Evolutionary conservation across 768 basidiomycete genomes (phyloP).

Genomic region (Macrolepiota fuliginosa): DNA sequence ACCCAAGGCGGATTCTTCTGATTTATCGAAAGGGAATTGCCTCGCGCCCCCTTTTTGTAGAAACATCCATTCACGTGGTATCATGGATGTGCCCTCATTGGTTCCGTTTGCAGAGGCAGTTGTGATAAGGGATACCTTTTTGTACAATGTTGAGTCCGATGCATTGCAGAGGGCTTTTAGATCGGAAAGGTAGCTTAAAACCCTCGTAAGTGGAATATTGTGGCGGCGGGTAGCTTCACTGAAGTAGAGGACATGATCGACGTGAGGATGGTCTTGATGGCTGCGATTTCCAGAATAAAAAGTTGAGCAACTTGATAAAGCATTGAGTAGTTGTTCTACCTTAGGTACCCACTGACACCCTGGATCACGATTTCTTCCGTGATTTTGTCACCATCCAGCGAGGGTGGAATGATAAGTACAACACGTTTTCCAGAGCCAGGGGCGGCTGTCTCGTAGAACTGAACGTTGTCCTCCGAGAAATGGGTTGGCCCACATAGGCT

Average conservation of each 20-base stretch:
- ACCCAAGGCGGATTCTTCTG: no score
- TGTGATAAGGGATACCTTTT: not conserved
- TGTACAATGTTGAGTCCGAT: not conserved
- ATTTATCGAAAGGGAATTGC: no score
- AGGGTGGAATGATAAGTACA: not conserved
- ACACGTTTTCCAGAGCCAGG: not conserved
- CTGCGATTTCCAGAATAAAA: not conserved
- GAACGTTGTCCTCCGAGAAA: not conserved
- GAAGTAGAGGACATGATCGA: not conserved
- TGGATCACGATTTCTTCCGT: not conserved
- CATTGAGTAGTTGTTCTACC: not conserved
- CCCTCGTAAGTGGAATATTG: not conserved
- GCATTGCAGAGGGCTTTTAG: not conserved
- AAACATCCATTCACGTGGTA: no score
- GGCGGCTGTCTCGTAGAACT: not conserved
- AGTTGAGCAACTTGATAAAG: not conserved
- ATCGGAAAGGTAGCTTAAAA: not conserved
- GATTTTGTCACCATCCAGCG: not conserved
- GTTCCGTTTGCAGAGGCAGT: not conserved
- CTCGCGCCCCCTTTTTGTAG: no score
- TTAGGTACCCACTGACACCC: not conserved
- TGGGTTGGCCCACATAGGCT: not conserved
- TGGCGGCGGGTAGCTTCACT: not conserved
- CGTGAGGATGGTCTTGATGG: not conserved
- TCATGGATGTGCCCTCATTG: no score